Evolutionary conservation across 2,329 filamentous ascomycete genomes (phyloP), one percentile per base, ranked within the genome.

Genomic region (Fusarium piperis): DNA sequence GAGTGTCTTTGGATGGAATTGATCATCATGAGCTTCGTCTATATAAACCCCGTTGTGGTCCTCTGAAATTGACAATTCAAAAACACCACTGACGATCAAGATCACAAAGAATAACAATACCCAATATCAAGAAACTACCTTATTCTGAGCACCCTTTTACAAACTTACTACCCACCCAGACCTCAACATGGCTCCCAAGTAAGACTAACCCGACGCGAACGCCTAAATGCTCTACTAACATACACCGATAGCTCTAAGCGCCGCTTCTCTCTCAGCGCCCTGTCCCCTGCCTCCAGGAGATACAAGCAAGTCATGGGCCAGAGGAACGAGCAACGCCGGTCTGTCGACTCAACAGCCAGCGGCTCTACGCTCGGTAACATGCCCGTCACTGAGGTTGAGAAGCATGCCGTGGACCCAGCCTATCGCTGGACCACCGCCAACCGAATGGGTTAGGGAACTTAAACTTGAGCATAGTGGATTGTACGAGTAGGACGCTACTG

Each of bases 381-480:
- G 64, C 36, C 64, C n/a, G 64, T 65, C 1, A 36, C 33, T 1
- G 52, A 62, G 2, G 59, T 71, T 2, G 64, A 65, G 53, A 68
- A 48, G 3, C 11, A 68, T 2, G 32, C 59, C 8, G 32, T 68
- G 1, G 68, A 68, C n/a, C 68, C 60, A 8, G 60, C 60, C 2
- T 59, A 59, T 32, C 68, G 69, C 12, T 71, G 60, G 69, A 71
- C 68, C 3, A 71, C 68, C 4, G 59, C 64, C 11, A 72, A 71
- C 7, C 15, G 65, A 18, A 20, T 65, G 23, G 58, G 46, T 1
- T 63, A 46, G 10, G 16, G 15, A 33, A 2, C 2, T 1, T 26
- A 20, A 44, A 16, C 39, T 26, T 26, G 39, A 44, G 9, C 9
- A 55, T 2, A 10, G 11, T n/a, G 18, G 15, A 12, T 20, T 52